These are phyloP conservation scores for Calocera viscosa DNA, from an alignment of 768 basidiomycete species.

Conservation along the genomic window DNA sequence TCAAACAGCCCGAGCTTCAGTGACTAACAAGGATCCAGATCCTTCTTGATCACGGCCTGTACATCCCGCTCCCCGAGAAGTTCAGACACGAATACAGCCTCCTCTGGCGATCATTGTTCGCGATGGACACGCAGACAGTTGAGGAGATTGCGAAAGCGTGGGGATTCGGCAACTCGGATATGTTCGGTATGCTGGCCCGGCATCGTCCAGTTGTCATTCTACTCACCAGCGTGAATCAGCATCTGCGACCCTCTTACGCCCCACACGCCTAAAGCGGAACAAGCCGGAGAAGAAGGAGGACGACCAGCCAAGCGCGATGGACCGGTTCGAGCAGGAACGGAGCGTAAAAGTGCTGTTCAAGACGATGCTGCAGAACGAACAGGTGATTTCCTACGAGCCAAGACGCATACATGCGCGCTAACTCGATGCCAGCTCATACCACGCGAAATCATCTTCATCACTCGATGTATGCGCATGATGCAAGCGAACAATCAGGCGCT, in stretches of 20 bases:
- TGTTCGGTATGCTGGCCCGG: constrained; percentile 48
- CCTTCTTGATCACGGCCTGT: constrained; percentile 85
- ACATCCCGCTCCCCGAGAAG: constrained; percentile 52
- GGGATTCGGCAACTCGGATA: constrained; percentile 46
- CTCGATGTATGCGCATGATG: constrained; percentile 32
- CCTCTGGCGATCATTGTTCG: constrained; percentile 45
- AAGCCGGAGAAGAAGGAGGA: not conserved
- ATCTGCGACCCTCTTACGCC: not conserved
- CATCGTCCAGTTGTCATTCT: no score
- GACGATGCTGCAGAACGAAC: constrained; percentile 22
- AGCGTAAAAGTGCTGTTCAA: constrained; percentile 20
- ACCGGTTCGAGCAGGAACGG: constrained; percentile 16
- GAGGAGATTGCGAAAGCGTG: constrained; percentile 60
- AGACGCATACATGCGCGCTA: not conserved
- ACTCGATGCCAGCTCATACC: constrained; percentile 33
- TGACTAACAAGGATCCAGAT: no score
- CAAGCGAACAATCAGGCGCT: constrained; percentile 70
- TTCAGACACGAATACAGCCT: constrained; percentile 67
- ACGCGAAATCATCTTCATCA: constrained; percentile 30
- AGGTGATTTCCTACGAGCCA: constrained; percentile 2
- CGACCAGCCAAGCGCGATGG: not conserved
- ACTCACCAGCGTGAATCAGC: no score
- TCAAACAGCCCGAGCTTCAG: no score
- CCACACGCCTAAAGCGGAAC: not conserved
- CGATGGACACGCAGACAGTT: constrained; percentile 59